Evolutionary conservation across 441 rosid genomes (phyloP), one percentile per base, ranked within the genome.

Genomic region (Hura crepitans): DNA sequence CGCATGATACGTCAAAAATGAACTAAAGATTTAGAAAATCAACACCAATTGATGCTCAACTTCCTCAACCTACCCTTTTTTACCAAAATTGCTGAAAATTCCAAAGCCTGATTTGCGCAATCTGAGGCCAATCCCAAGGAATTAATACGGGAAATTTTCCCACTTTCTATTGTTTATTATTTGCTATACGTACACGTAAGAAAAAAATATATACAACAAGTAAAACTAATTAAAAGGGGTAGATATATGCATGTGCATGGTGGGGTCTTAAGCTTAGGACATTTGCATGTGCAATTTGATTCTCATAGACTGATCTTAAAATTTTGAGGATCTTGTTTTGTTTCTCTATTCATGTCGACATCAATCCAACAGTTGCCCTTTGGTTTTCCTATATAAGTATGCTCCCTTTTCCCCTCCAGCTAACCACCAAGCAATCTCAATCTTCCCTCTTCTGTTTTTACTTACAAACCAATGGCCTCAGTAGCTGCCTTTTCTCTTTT

Each of bases 251-350:
- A 87, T 84, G 89, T 86, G 91, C 75, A 62, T 61, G 13, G 81
- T 78, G 81, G 78, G 89, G 79, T 74, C 84, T 39, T 31, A 57
- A 70, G 63, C 59, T 65, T 18, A 78, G 72, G 84, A 85, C 94
- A 88, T 71, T 72, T 75, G 85, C 94, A 89, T 91, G 94, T 91
- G 92, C 82, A 68, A 53, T 72, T 65, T 42, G 78, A 74, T 77
- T 62, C 69, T 76, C 66, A 68, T 42, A 20, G n/a, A 50, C 71
- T 31, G 42, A 67, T 67, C 65, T 30, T 18, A 62, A 42, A 54
- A 49, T 77, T 62, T 50, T 65, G 53, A 49, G 65, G 45, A 27
- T 71, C 60, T 78, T 77, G 81, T 62, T 74, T 67, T 67, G 69
- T 62, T 8, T 42, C 30, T 28, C n/a, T 0, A 37, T 42, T 53